A percentile compares a stretch with the other conserved stretches of the same genome.
Conservation (phyloP, 495 filamentous ascomycete genomes). For the Corynascus novoguineensis region DNA sequence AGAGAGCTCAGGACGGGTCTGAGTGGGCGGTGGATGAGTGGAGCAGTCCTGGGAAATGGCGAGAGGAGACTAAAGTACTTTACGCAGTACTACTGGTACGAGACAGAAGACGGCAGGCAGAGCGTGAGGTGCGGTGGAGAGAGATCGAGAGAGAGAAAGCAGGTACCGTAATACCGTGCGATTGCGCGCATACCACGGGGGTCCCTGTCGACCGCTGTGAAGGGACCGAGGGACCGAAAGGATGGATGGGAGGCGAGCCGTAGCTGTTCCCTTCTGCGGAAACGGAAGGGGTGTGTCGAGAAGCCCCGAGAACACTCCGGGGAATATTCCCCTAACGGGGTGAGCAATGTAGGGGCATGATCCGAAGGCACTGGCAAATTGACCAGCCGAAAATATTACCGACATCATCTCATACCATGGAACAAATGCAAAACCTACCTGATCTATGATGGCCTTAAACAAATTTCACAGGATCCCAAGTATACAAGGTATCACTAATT, state of each 20-base stretch:
- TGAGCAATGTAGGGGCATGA: not conserved
- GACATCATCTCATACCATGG: too few species aligned
- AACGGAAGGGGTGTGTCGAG: conserved; percentile 8
- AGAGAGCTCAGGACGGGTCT: not conserved
- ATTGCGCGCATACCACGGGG: not conserved
- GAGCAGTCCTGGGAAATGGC: not conserved
- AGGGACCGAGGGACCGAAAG: not conserved
- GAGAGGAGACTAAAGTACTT: too few species aligned
- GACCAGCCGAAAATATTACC: too few species aligned
- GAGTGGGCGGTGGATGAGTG: conserved; percentile 7
- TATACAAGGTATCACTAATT: too few species aligned
- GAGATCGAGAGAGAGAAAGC: not conserved
- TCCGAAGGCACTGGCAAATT: too few species aligned
- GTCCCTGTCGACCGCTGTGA: not conserved
- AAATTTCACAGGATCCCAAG: too few species aligned
- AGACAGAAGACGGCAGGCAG: not conserved
- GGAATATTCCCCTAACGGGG: not conserved
- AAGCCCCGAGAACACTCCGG: not conserved
- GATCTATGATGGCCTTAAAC: too few species aligned
- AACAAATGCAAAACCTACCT: too few species aligned
- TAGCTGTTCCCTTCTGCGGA: not conserved
- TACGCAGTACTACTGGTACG: too few species aligned
- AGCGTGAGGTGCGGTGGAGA: not conserved
- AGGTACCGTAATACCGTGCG: conserved; percentile 1
- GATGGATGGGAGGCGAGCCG: not conserved